Evolutionary conservation across 306 rosid species (phyloP).

Genomic region (Calophaca sinica): DNA sequence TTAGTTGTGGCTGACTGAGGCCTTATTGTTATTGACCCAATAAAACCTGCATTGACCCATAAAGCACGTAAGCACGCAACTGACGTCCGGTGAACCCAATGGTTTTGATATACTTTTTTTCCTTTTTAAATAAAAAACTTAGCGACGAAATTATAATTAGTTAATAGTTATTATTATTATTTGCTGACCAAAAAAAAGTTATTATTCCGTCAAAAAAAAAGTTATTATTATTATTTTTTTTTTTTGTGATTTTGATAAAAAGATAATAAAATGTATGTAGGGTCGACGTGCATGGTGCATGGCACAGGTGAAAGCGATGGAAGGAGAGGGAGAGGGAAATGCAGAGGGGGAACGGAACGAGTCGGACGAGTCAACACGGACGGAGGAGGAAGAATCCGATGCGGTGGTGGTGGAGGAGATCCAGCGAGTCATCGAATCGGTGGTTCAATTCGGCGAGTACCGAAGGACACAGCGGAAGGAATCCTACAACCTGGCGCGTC

Average conservation of each 20-base stretch:
- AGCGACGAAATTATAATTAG: too few relatives aligned
- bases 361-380: constrained; percentile 7
- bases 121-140: too few relatives aligned
- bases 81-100: too few relatives aligned
- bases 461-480: constrained; percentile 65
- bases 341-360: constrained; percentile 24
- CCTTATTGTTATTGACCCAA: too few relatives aligned
- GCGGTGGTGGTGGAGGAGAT: constrained; percentile 46
- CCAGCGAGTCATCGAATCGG: constrained; percentile 60
- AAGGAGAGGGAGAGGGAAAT: constrained; percentile 48
- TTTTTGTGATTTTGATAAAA: not conserved
- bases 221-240: not conserved
- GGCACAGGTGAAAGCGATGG: constrained; percentile 44
- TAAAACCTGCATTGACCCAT: too few relatives aligned
- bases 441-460: constrained; percentile 69
- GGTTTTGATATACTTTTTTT: too few relatives aligned
- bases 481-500: constrained; percentile 69
- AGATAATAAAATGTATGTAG: not conserved
- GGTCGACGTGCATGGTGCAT: constrained; percentile 30
- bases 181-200: too few relatives aligned
- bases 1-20: constrained; percentile 55
- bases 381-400: not conserved
- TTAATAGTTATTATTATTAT: too few relatives aligned
- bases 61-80: too few relatives aligned
- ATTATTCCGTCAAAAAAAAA: too few relatives aligned